Percentiles rank a stretch among this genome's conserved stretches.
These are phyloP conservation scores for Leccinum fuscescens DNA, from an alignment of 1,284 basidiomycete species.

Conservation along the genomic window DNA sequence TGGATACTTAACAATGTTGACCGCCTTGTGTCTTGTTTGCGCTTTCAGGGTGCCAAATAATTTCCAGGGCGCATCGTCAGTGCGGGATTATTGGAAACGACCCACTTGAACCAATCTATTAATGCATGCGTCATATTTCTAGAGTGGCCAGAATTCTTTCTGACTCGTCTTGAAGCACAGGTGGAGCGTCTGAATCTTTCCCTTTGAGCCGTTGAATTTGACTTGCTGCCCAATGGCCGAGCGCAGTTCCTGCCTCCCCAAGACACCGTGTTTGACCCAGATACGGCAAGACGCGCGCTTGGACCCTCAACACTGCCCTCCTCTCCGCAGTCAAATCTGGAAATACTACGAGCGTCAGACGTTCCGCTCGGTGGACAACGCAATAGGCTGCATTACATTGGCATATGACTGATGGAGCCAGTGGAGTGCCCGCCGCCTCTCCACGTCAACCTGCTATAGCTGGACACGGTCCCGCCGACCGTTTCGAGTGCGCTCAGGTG, in stretches of 20 bases:
- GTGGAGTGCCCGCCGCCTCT: conserved; percentile 3
- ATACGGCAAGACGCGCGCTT: conserved; percentile 2
- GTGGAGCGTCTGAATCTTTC: background rate
- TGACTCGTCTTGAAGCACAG: background rate
- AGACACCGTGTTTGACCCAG: background rate
- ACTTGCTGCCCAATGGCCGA: background rate
- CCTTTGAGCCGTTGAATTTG: conserved; percentile 2
- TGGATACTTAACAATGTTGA: conserved; percentile 4
- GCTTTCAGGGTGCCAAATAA: conserved; percentile 3
- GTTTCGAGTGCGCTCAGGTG: conserved; percentile 21
- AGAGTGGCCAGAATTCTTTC: background rate
- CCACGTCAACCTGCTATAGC: conserved; percentile 12
- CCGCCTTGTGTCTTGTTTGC: conserved; percentile 4
- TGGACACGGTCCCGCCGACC: conserved; percentile 8
- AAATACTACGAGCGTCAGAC: conserved; percentile 4
- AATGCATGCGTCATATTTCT: conserved; percentile 3
- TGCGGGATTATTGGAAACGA: conserved; percentile 1
- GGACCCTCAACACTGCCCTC: conserved; percentile 18
- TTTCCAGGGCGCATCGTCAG: background rate
- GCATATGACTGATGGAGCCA: conserved; percentile 8
- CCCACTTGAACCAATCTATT: conserved; percentile 3
- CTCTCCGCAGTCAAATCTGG: conserved; percentile 1
- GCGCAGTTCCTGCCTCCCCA: background rate
- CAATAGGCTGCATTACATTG: conserved; percentile 1
- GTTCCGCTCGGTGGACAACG: conserved; percentile 6